Conservation (phyloP, 2,329 filamentous ascomycete genomes). For the Colletotrichum chlorophyti region DNA sequence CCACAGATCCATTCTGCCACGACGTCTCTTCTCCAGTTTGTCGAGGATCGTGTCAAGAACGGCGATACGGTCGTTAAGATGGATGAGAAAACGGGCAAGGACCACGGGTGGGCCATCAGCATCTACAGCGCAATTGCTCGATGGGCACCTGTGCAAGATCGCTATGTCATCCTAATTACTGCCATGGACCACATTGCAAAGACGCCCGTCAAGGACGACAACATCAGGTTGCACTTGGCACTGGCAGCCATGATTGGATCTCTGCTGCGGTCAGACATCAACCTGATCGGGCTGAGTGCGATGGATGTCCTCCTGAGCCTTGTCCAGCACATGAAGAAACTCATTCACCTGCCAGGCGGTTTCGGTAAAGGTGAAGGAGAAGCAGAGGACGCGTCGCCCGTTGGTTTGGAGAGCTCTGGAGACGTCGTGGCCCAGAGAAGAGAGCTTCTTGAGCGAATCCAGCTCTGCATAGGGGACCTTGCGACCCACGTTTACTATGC, state of each 20-base stretch:
- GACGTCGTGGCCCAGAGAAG: slow-evolving; percentile 59
- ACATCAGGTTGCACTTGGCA: slow-evolving; percentile 75
- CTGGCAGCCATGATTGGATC: slow-evolving; percentile 82
- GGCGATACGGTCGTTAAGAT: slow-evolving; percentile 60
- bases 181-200: slow-evolving; percentile 78
- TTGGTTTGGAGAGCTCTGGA: slow-evolving; percentile 42
- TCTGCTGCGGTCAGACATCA: slow-evolving; percentile 85
- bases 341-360: slow-evolving; percentile 69
- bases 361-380: slow-evolving; percentile 42
- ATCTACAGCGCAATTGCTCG: slow-evolving; percentile 80
- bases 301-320: slow-evolving; percentile 92
- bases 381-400: slow-evolving; percentile 38
- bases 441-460: slow-evolving; percentile 71
- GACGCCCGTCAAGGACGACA: slow-evolving; percentile 72
- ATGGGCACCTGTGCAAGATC: slow-evolving; percentile 94
- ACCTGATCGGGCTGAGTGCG: slow-evolving; percentile 92
- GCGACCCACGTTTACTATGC: slow-evolving; percentile 97
- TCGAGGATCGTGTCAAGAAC: slow-evolving; percentile 64
- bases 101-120: slow-evolving; percentile 79
- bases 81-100: slow-evolving; percentile 48
- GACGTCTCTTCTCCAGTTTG: slow-evolving; percentile 75
- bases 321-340: slow-evolving; percentile 80
- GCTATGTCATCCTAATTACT: slow-evolving; percentile 87
- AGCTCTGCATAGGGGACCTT: slow-evolving; percentile 84
- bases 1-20: slow-evolving; percentile 83